Evolutionary conservation across 352 stramenopile genomes (phyloP).

Genomic region (Salisapilia sapeloensis): DNA sequence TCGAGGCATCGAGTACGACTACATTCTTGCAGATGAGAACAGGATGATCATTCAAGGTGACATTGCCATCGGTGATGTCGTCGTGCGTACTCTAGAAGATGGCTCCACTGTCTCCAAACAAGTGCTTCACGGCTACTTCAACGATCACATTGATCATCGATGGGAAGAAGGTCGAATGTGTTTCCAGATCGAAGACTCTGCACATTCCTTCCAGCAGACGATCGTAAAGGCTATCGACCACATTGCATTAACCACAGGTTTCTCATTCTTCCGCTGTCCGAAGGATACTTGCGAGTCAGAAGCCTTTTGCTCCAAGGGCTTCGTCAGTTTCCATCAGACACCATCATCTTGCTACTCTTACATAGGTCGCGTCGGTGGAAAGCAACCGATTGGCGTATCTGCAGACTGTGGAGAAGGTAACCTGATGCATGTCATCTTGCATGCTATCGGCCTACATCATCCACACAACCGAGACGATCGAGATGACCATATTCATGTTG

Average conservation of each 20-base stretch:
- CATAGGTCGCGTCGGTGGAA: constrained; percentile 50
- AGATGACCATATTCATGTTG: constrained; percentile 57
- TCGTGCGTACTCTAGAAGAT: constrained; percentile 12
- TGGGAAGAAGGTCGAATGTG: constrained; percentile 47
- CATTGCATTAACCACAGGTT: constrained; percentile 41
- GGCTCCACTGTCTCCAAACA: constrained; percentile 3
- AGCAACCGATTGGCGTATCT: constrained; percentile 46
- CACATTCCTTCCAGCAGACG: constrained; percentile 13
- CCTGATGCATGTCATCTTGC: constrained; percentile 62
- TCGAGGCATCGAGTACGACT: not conserved
- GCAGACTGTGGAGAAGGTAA: constrained; percentile 54
- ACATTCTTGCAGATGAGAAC: constrained; percentile 5
- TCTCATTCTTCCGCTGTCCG: constrained; percentile 33
- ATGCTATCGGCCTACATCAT: constrained; percentile 53
- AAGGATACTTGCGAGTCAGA: constrained; percentile 27
- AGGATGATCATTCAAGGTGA: constrained; percentile 9
- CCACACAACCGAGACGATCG: constrained; percentile 50
- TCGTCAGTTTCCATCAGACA: constrained; percentile 30
- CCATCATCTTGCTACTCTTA: constrained; percentile 61
- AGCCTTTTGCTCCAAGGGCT: constrained; percentile 29
- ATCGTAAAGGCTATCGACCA: constrained; percentile 41
- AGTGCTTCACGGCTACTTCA: constrained; percentile 69
- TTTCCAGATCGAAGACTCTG: constrained; percentile 37
- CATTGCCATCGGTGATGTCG: constrained; percentile 7
- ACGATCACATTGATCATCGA: constrained; percentile 52